Evolutionary conservation across 2,329 filamentous ascomycete species (phyloP).

Genomic region (Penicillium sp.): DNA sequence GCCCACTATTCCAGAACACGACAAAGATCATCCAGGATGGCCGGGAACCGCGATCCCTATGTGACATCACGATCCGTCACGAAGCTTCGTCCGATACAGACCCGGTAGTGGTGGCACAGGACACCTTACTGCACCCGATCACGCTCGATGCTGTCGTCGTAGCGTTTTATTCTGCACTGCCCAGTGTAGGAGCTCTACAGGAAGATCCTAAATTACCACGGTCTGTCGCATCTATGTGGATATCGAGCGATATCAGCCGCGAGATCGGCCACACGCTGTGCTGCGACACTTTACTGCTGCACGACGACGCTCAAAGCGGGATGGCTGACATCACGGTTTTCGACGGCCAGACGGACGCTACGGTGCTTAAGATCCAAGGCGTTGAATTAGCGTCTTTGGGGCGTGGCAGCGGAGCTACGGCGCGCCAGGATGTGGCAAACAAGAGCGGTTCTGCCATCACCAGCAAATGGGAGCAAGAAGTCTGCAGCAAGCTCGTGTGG

Average conservation of each 20-base stretch:
- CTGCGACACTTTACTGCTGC: too few species aligned
- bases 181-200: background rate
- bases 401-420: too few species aligned
- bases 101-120: background rate
- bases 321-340: too few species aligned
- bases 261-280: background rate
- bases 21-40: background rate
- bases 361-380: too few species aligned
- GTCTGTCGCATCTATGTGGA: conserved; percentile 1
- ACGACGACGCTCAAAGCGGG: too few species aligned
- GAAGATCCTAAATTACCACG: background rate
- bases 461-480: too few species aligned
- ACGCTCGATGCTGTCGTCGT: conserved; percentile 10
- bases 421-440: too few species aligned
- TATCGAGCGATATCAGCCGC: conserved; percentile 2
- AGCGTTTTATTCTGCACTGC: background rate
- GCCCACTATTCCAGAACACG: conserved; percentile 6
- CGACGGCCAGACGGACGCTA: too few species aligned
- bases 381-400: too few species aligned
- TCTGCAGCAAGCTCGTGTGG: too few species aligned
- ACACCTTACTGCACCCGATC: conserved; percentile 11
- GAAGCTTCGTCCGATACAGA: background rate
- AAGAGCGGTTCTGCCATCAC: too few species aligned
- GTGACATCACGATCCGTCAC: background rate
- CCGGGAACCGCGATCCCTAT: background rate